Conservation (phyloP, 164 flowering plant species). For the Tinospora cordifolia region DNA sequence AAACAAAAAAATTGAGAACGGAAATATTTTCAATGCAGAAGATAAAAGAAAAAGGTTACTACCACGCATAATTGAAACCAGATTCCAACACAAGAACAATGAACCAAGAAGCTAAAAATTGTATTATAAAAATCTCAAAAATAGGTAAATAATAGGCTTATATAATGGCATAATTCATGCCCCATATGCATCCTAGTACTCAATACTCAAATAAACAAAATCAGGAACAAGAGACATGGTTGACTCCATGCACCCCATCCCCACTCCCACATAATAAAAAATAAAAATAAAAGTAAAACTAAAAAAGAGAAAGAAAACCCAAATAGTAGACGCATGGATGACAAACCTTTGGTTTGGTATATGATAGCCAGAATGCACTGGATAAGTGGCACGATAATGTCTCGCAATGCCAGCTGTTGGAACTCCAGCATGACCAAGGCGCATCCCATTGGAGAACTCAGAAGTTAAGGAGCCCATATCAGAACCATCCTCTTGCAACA, state of each 20-base stretch:
- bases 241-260: too few species aligned
- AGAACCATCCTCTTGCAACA: conserved; percentile 71
- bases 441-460: conserved; percentile 49
- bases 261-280: neutral
- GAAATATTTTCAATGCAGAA: neutral
- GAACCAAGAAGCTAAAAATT: too few species aligned
- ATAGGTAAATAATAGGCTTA: too few species aligned
- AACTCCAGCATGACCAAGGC: conserved; percentile 36
- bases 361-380: conserved; percentile 25
- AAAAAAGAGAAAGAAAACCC: neutral
- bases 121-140: too few species aligned
- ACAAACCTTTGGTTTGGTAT: conserved; percentile 44
- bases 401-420: conserved; percentile 42
- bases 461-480: conserved; percentile 37
- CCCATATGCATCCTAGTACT: too few species aligned
- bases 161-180: too few species aligned
- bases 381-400: conserved; percentile 24
- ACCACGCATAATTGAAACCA: too few species aligned
- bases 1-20: neutral
- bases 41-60: neutral
- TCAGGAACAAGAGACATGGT: too few species aligned
- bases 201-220: too few species aligned
- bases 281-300: neutral
- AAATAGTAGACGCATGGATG: neutral
- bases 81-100: too few species aligned